These are phyloP conservation scores for Penicillium polonicum DNA, from an alignment of 2,329 filamentous ascomycete genomes.

Conservation along the genomic window DNA sequence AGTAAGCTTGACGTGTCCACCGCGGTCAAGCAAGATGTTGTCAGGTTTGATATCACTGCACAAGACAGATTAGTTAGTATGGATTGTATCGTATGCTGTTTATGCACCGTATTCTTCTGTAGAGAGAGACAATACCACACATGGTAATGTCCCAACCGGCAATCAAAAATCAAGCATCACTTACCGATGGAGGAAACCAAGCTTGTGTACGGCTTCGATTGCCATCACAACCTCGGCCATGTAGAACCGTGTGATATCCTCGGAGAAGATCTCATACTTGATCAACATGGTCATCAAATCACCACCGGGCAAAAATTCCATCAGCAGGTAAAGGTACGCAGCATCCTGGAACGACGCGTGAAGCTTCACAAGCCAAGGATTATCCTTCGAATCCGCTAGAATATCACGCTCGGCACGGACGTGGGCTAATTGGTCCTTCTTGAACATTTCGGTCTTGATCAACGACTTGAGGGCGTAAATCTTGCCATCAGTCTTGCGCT, in stretches of 20 bases:
- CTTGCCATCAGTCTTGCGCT: constrained; percentile 93
- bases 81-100: background rate
- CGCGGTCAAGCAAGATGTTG: constrained; percentile 93
- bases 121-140: background rate
- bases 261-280: constrained; percentile 99
- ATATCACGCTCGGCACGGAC: constrained; percentile 98
- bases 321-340: constrained; percentile 96
- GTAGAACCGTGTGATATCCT: constrained; percentile 98
- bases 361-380: constrained; percentile 97
- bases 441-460: constrained; percentile 99
- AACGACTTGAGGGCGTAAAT: constrained; percentile 98
- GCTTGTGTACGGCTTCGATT: constrained; percentile 97
- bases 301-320: constrained; percentile 98
- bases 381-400: constrained; percentile 91
- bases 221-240: constrained; percentile 97
- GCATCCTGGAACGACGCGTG: constrained; percentile 97
- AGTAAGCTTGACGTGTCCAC: constrained; percentile 95
- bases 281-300: constrained; percentile 99
- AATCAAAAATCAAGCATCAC: constrained; percentile 30
- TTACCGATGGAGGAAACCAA: constrained; percentile 97
- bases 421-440: constrained; percentile 96
- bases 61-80: constrained; percentile 19
- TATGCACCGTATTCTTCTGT: background rate
- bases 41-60: constrained; percentile 95
- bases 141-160: background rate